These are phyloP conservation scores for Clarireedia homoeocarpa DNA, from an alignment of 2,329 filamentous ascomycete species.

Conservation along the genomic window DNA sequence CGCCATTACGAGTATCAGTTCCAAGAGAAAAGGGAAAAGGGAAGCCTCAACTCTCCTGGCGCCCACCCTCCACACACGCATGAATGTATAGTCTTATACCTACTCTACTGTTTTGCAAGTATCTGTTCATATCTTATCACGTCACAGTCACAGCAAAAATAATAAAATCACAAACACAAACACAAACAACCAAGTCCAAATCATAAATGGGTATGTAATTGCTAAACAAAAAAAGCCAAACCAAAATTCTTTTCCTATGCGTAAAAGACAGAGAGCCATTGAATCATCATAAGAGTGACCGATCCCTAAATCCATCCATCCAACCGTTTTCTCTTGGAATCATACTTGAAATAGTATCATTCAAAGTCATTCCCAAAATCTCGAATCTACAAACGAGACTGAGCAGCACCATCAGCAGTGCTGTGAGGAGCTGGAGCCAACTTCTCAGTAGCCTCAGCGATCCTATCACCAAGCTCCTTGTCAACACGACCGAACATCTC, in stretches of 20 bases:
- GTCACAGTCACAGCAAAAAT: neutral
- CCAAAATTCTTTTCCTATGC: no score
- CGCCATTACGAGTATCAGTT: no score
- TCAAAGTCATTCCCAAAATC: no score
- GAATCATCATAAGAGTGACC: neutral
- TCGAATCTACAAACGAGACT: slow-evolving; percentile 7
- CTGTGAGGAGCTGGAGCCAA: slow-evolving; percentile 14
- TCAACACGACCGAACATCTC: slow-evolving; percentile 54
- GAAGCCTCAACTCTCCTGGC: no score
- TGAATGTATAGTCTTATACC: no score
- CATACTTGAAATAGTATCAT: neutral
- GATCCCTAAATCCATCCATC: neutral
- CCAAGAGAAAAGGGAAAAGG: no score
- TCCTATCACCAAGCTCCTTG: slow-evolving; percentile 41
- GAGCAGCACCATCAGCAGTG: slow-evolving; percentile 5
- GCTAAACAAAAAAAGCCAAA: neutral
- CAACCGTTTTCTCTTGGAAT: neutral
- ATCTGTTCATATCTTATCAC: neutral
- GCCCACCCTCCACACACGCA: no score
- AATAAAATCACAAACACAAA: neutral
- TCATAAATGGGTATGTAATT: neutral
- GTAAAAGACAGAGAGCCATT: neutral
- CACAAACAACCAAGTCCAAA: neutral
- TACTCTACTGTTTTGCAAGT: neutral
- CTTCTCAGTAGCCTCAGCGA: slow-evolving; percentile 45